A percentile compares a stretch with the other conserved stretches of the same genome.
These are phyloP conservation scores for Hibiscus tridactylites DNA, from an alignment of 345 rosid genomes.

Conservation along the genomic window DNA sequence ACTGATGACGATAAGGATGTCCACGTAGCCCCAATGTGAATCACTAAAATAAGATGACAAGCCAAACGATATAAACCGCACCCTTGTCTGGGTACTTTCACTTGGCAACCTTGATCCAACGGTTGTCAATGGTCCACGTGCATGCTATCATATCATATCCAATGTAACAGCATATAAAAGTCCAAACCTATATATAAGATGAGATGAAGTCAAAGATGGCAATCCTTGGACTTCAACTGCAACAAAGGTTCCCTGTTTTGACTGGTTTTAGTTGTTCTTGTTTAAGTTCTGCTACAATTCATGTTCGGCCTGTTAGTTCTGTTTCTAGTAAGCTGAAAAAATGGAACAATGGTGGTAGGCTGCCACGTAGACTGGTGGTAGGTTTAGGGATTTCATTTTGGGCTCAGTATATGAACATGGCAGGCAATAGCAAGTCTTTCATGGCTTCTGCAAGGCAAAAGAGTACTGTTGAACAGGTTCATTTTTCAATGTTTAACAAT, in stretches of 20 bases:
- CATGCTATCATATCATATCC: background rate
- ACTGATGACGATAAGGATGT: background rate
- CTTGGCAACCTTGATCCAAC: background rate
- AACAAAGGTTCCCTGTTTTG: slow-evolving; percentile 18
- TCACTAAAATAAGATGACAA: background rate
- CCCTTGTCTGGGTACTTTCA: background rate
- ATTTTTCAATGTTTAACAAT: background rate
- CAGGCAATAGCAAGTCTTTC: slow-evolving; percentile 41
- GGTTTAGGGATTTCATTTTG: slow-evolving; percentile 60
- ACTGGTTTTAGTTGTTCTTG: slow-evolving; percentile 9
- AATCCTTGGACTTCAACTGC: slow-evolving; percentile 24
- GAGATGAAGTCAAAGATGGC: slow-evolving; percentile 26
- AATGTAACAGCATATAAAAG: slow-evolving; percentile 9
- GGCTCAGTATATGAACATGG: slow-evolving; percentile 44
- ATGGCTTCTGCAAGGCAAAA: slow-evolving; percentile 71
- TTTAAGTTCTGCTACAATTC: slow-evolving; percentile 6
- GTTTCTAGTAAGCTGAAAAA: slow-evolving; percentile 24
- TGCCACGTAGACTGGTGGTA: slow-evolving; percentile 47
- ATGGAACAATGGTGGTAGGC: slow-evolving; percentile 15
- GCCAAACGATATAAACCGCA: background rate
- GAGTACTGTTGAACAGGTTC: slow-evolving; percentile 61
- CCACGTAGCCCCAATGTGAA: slow-evolving; percentile 6
- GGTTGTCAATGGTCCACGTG: slow-evolving; percentile 8
- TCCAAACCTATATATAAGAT: background rate
- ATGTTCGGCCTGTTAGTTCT: slow-evolving; percentile 11